These are phyloP conservation scores for Kurtzmaniella quercitrusa DNA, from an alignment of 1,139 yeast genomes.

Conservation along the genomic window DNA sequence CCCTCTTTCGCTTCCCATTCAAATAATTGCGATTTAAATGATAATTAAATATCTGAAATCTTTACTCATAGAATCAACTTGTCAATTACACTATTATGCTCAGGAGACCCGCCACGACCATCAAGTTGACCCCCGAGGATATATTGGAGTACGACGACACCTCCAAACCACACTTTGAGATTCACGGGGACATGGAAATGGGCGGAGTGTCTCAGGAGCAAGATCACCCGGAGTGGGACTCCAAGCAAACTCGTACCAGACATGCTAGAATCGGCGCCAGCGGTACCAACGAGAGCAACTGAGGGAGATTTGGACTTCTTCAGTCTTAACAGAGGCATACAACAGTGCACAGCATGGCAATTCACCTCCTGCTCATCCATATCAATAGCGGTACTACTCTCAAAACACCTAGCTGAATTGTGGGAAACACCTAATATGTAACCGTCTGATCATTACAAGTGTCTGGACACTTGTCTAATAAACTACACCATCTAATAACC, in stretches of 20 bases:
- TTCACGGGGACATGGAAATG: slow-evolving; percentile 3
- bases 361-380: too few relatives aligned
- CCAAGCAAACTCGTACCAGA: slow-evolving; percentile 6
- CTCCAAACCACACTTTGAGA: not conserved
- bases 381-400: too few relatives aligned
- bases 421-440: too few relatives aligned
- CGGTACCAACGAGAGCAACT: not conserved
- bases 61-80: too few relatives aligned
- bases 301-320: too few relatives aligned
- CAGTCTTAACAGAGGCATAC: too few relatives aligned
- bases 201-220: slow-evolving; percentile 5
- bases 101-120: slow-evolving; percentile 61
- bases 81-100: slow-evolving; percentile 36
- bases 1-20: too few relatives aligned
- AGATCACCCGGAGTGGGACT: slow-evolving; percentile 4
- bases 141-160: slow-evolving; percentile 56
- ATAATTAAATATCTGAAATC: too few relatives aligned
- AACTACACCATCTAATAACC: not conserved
- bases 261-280: slow-evolving; percentile 14
- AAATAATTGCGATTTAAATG: too few relatives aligned
- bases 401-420: too few relatives aligned
- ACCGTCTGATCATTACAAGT: too few relatives aligned
- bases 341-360: too few relatives aligned
- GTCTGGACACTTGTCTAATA: not conserved
- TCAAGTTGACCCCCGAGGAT: slow-evolving; percentile 63